Base-by-base conservation (phyloP, 2,329 filamentous ascomycete species). In the Ophiostoma australiae region DNA sequence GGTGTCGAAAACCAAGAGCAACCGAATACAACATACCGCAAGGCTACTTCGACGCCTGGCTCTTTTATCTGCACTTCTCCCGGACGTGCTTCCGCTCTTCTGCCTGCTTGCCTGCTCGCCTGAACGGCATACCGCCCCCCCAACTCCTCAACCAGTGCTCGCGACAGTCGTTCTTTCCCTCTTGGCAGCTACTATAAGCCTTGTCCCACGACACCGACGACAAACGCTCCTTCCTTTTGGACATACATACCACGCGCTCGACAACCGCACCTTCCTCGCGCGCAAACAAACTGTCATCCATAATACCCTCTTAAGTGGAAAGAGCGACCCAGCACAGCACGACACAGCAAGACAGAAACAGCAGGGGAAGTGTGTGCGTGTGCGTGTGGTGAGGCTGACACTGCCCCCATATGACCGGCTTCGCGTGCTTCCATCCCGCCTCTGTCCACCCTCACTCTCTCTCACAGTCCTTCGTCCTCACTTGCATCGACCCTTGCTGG, bases 181-280 rank as follows among this genome's bases (percentile, higher is more conserved):
- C 27, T 37, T 37, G 31, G 27, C 17, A 13, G 20, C 23, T 58
- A 31, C 27, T 31, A 31, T 3, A 31, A 6, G 10, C 58, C 27
- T 44, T 44, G 41, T 44, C 44, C 44, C 20, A 48, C 44, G 44
- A 48, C 44, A 48, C 3, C 37, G 13, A 23, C 58, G 31, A 35
- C 15, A 37, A 17, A 15, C 61, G 61, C 61, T 35, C 61, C 61
- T 65, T 65, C 61, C 33, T 23, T 20, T 37, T 27, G 20, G 44
- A 48, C 44, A 20, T 48, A 17, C 6, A 48, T 17, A 37, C 15
- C 33, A 37, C 31, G 61, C 31, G 5, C 15, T 31, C 33, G 15
- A 65, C 15, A 35, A n/a, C 31, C 61, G 61, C 61, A 8, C 61
- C 61, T 65, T 65, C 61, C 61, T 65, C 31, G 27, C 31, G 58